These are phyloP conservation scores for Cytauxzoon felis DNA, from an alignment of 169 alveolate genomes.

Conservation along the genomic window DNA sequence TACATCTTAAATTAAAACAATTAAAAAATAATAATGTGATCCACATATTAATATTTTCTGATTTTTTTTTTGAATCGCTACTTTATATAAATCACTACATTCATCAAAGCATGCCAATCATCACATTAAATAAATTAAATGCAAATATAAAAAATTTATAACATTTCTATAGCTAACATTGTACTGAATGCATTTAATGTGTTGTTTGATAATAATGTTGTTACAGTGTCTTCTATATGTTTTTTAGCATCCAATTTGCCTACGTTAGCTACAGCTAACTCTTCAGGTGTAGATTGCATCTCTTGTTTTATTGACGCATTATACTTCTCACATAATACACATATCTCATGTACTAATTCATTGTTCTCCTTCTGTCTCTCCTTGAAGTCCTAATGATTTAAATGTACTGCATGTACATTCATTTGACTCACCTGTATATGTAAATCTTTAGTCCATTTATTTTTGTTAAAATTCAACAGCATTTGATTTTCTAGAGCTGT, in stretches of 20 bases:
- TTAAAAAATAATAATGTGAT: too few relatives aligned
- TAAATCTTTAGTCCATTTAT: slow-evolving; percentile 93
- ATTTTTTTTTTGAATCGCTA: too few relatives aligned
- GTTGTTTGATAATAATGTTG: slow-evolving; percentile 69
- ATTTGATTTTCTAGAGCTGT: slow-evolving; percentile 94
- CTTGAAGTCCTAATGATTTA: slow-evolving; percentile 40
- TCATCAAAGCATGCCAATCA: too few relatives aligned
- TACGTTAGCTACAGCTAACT: slow-evolving; percentile 81
- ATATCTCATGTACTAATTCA: slow-evolving; percentile 76
- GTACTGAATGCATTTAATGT: slow-evolving; percentile 66
- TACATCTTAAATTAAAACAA: too few relatives aligned
- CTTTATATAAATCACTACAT: too few relatives aligned
- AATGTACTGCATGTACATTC: slow-evolving; percentile 8
- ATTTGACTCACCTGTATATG: slow-evolving; percentile 71
- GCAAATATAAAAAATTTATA: neutral
- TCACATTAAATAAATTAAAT: too few relatives aligned
- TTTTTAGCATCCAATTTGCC: slow-evolving; percentile 91
- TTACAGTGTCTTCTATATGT: slow-evolving; percentile 78
- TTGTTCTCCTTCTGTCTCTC: slow-evolving; percentile 67
- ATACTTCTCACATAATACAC: slow-evolving; percentile 84
- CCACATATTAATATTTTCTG: too few relatives aligned
- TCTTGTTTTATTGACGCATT: slow-evolving; percentile 92
- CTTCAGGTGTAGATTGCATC: slow-evolving; percentile 89
- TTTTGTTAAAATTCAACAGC: slow-evolving; percentile 93
- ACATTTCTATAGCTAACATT: slow-evolving; percentile 69